These are phyloP conservation scores for Xylaria venustula DNA, from an alignment of 495 filamentous ascomycete species.

Conservation along the genomic window DNA sequence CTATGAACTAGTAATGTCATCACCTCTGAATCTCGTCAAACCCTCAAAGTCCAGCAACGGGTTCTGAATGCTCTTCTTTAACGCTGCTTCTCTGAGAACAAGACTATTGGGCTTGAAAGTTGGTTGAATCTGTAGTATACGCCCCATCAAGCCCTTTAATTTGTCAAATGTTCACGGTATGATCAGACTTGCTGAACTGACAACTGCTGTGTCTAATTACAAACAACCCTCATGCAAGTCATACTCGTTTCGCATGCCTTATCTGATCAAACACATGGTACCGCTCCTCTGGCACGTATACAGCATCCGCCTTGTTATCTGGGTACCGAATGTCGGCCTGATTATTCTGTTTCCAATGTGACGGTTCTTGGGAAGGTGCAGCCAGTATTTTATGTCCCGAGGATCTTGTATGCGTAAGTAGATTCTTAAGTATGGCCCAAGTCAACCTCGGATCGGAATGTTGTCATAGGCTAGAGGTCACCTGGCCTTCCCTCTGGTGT, in stretches of 20 bases:
- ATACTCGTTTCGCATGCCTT: background rate
- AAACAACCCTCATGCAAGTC: background rate
- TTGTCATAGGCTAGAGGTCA: slow-evolving; percentile 7
- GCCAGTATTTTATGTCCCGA: background rate
- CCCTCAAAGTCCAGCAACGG: too few relatives aligned
- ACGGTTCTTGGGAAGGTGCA: background rate
- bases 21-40: too few relatives aligned
- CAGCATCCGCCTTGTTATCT: background rate
- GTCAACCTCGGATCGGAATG: background rate
- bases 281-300: background rate
- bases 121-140: background rate
- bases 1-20: too few relatives aligned
- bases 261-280: background rate
- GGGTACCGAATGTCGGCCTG: background rate
- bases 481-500: background rate
- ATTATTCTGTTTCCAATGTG: background rate
- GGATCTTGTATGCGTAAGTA: background rate
- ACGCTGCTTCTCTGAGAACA: too few relatives aligned
- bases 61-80: too few relatives aligned
- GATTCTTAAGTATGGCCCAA: slow-evolving; percentile 7
- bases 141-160: too few relatives aligned
- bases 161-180: too few relatives aligned
- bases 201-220: background rate
- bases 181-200: too few relatives aligned
- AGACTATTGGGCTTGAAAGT: too few relatives aligned